Conservation (phyloP, 2,329 filamentous ascomycete genomes). For the Apiospora arundinis region DNA sequence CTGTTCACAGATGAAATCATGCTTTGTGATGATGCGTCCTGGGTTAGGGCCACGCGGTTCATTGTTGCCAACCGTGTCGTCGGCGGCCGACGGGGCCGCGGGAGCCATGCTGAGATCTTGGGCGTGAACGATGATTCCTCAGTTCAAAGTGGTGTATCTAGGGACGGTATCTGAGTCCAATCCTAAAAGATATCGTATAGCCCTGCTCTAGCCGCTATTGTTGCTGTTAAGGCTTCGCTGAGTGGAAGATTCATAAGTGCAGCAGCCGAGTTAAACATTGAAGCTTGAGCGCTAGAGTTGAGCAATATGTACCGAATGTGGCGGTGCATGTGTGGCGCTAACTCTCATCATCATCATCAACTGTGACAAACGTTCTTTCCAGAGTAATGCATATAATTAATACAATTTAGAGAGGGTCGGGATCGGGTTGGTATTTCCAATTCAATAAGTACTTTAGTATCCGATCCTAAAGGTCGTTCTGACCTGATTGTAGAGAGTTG, state of each 20-base stretch:
- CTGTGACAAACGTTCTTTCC: no score
- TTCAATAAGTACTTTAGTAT: no score
- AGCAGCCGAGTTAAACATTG: not conserved
- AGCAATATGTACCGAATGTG: not conserved
- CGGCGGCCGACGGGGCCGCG: not conserved
- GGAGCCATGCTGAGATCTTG: not conserved
- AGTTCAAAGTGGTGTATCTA: not conserved
- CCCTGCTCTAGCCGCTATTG: not conserved
- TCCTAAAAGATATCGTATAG: not conserved
- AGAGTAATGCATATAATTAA: not conserved
- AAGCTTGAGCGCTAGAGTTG: not conserved
- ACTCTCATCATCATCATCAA: not conserved
- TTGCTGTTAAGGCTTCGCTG: not conserved
- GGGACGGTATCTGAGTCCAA: rapidly evolving
- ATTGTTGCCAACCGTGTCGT: conserved; percentile 7
- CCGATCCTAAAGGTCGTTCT: not conserved
- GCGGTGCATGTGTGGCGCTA: not conserved
- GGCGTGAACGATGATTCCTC: not conserved
- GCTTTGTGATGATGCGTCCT: conserved; percentile 18
- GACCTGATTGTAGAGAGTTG: not conserved
- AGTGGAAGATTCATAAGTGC: conserved; percentile 11
- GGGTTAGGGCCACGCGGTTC: conserved; percentile 11
- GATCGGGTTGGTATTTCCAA: no score
- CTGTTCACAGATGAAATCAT: conserved; percentile 20
- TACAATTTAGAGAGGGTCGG: no score